These are phyloP conservation scores for Colletotrichum melonis DNA, from an alignment of 2,329 filamentous ascomycete species.

Conservation along the genomic window DNA sequence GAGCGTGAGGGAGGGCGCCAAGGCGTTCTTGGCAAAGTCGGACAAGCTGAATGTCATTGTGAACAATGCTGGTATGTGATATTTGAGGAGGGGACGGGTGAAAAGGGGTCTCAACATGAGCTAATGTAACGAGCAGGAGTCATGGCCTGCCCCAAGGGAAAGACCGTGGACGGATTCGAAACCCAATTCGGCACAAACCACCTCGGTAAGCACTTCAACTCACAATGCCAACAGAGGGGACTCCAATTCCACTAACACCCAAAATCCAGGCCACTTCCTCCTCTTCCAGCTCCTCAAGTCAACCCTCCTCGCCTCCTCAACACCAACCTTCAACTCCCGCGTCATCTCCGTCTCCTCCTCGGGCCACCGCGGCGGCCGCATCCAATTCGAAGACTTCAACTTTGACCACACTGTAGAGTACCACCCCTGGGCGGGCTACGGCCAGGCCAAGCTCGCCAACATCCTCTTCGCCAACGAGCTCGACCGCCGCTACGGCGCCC, in stretches of 20 bases:
- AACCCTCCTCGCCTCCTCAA: constrained; percentile 29
- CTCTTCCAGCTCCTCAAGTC: constrained; percentile 43
- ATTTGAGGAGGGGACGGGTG: no score
- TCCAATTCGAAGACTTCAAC: constrained; percentile 45
- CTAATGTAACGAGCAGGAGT: neutral
- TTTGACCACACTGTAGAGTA: constrained; percentile 44
- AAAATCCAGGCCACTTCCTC: constrained; percentile 56
- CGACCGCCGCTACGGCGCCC: constrained; percentile 57
- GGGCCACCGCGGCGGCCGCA: constrained; percentile 49
- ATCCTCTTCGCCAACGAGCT: constrained; percentile 63
- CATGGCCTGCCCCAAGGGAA: constrained; percentile 34
- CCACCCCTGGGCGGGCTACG: constrained; percentile 53
- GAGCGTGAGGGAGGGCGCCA: constrained; percentile 42
- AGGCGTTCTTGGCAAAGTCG: constrained; percentile 31
- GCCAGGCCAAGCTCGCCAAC: constrained; percentile 62
- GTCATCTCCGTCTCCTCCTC: constrained; percentile 58
- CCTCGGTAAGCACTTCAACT: constrained; percentile 43
- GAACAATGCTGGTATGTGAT: constrained; percentile 40
- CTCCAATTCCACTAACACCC: neutral
- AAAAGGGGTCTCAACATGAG: no score
- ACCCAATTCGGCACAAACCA: constrained; percentile 65
- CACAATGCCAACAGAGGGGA: neutral
- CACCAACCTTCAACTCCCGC: constrained; percentile 47
- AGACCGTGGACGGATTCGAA: constrained; percentile 41
- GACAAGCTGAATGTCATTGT: constrained; percentile 38